Base-by-base conservation (phyloP, 108 stramenopile species). In the Cylindrotheca fusiformis region DNA sequence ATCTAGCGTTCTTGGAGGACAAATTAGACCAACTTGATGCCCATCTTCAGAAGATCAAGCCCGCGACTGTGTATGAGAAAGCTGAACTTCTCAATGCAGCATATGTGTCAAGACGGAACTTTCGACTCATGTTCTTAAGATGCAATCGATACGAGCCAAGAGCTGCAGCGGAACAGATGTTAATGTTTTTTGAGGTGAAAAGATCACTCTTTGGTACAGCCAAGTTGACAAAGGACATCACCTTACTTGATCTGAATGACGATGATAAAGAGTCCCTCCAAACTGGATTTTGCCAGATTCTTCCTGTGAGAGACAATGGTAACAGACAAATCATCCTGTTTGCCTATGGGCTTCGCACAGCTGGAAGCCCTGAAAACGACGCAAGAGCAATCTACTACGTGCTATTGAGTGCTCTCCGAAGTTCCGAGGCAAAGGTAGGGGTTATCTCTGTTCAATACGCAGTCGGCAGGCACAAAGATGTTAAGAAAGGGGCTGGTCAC, bases 151-250 rank as follows among this genome's bases (percentile, higher is more conserved):
- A 28, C 14, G 61, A 63, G 25, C 18, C 50, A 1, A 51, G 51
- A 22, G 25, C 17, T 17, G 49, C 61, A 2, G 61, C 61, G 21
- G 49, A 51, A 12, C 19, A 28, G 8, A 8, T 51, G 29, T 21
- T 63, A 22, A 14, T 2, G 1, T 44, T 46, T 52, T 63, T 51
- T 52, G 48, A 32, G 17, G 23, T 20, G 18, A 63, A 63, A 25
- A 14, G 28, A 1, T 19, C 19, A 23, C 28, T 63, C 1, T 50
- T 63, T 31, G 61, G 61, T 30, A 10, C 32, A 31, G 65, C 66
- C 4, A 61, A 55, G 50, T 47, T 74, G 6, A 53, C 29, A 3
- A 59, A 52, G 28, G 60, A 74, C 29, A 61, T 74, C 32, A 24
- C 47, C 10, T 23, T 61, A 14, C n/a, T n/a, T 1, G 55, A 56